Conservation (phyloP, 306 rosid genomes). For the Malus fusca region DNA sequence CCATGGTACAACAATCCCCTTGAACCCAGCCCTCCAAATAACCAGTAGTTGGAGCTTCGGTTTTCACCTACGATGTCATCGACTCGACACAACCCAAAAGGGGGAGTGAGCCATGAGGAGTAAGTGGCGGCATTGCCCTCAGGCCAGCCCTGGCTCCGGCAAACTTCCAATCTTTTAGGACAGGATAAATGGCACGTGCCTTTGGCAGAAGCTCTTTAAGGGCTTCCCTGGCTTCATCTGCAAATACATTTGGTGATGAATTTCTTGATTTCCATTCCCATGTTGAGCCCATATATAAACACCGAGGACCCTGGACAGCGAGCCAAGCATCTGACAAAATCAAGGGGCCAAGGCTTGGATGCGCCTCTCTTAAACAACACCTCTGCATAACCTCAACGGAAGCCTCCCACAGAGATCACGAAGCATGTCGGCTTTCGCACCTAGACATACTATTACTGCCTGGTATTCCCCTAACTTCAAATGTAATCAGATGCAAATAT, state of each 20-base stretch:
- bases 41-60: constrained; percentile 55
- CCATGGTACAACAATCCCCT: constrained; percentile 89
- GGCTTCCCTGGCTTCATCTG: constrained; percentile 55
- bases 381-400: constrained; percentile 89
- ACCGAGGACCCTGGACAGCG: constrained; percentile 57
- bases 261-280: constrained; percentile 90
- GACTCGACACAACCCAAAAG: constrained; percentile 77
- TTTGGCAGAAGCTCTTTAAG: constrained; percentile 68
- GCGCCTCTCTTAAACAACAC: constrained; percentile 60
- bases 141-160: constrained; percentile 81
- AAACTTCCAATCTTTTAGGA: constrained; percentile 56
- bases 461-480: constrained; percentile 57
- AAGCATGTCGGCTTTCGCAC: constrained; percentile 74
- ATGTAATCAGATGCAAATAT: background rate
- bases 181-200: constrained; percentile 58
- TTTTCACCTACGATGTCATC: constrained; percentile 38
- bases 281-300: constrained; percentile 67
- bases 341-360: constrained; percentile 61
- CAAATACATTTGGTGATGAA: constrained; percentile 53
- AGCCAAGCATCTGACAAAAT: constrained; percentile 90
- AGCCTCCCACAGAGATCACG: constrained; percentile 81
- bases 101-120: constrained; percentile 74
- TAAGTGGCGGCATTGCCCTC: constrained; percentile 96
- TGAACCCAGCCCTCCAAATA: constrained; percentile 89
- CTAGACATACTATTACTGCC: constrained; percentile 73